Base-by-base conservation (phyloP, 352 stramenopile genomes). In the Phytopythium chamaehyphon region DNA sequence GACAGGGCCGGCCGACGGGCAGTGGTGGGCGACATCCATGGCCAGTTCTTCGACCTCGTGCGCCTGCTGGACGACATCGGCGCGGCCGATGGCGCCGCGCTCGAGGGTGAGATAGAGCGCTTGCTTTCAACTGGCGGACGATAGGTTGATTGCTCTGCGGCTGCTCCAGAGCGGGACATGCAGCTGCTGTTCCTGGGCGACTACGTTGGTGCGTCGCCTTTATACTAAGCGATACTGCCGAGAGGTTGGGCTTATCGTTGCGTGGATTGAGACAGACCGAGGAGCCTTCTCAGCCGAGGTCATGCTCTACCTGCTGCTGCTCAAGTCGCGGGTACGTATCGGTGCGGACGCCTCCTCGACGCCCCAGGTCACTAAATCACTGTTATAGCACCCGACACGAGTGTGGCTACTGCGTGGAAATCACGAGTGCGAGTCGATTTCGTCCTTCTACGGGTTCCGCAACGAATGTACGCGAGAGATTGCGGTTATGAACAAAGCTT, bases 371-470 rank as follows among this genome's bases (percentile, higher is more conserved):
- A 33, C 5, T 44, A 23, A 16, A 18, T 40, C 42, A 6, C 23
- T 9, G 16, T 39, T 42, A 26, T 51, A 84, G 69, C 86, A 78
- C 59, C 57, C 72, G 0, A 62, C 64, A 14, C 86, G 85, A 39
- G 72, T 93, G 1, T 60, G 88, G 21, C 43, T 91, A 18, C 62
- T 93, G 26, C 80, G 83, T 12, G 83, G 80, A 22, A 93, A 93
- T 48, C 80, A 93, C 62, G 80, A 93, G 49, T 93, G 80, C 42
- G 83, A 93, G 65, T 84, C 80, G 18, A 90, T 93, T 45, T 93
- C 83, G 28, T 88, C 78, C 16, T 91, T 91, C 51, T 93, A 93
- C 48, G 83, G 83, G 21, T 93, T 93, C 46, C 78, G 83, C 26
- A 74, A 72, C 35, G 83, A 93, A 69, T 93, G 83, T 83, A 61